Conservation (phyloP, 768 basidiomycete species). For the Mycena vulgaris region DNA sequence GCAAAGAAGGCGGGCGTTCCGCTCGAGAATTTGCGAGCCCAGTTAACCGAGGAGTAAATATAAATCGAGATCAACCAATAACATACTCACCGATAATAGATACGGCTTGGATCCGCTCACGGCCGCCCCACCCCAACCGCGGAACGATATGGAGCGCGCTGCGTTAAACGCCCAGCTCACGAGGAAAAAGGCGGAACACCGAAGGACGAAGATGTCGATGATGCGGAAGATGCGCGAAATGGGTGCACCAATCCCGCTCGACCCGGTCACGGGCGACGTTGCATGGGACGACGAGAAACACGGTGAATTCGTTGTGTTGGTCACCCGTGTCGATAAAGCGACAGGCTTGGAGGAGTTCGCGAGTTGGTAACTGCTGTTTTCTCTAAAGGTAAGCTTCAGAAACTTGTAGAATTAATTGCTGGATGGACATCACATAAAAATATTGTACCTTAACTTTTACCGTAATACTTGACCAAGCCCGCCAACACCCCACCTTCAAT, state of each 20-base stretch:
- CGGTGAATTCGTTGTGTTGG: constrained; percentile 19
- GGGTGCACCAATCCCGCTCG: constrained; percentile 9
- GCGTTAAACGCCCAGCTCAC: background rate
- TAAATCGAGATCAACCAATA: background rate
- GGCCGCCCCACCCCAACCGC: constrained; percentile 7
- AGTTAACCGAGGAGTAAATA: constrained; percentile 13
- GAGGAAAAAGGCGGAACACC: background rate
- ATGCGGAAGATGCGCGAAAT: constrained; percentile 13
- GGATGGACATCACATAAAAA: background rate
- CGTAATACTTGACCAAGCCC: constrained; percentile 53
- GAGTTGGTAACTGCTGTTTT: constrained; percentile 6
- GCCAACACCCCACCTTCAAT: constrained; percentile 67
- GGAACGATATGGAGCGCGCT: constrained; percentile 12
- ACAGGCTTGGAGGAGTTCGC: constrained; percentile 24
- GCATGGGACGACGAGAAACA: constrained; percentile 17
- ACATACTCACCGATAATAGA: constrained; percentile 7
- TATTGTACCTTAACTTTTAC: constrained; percentile 28
- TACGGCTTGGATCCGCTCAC: constrained; percentile 23
- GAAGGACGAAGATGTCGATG: background rate
- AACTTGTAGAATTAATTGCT: background rate
- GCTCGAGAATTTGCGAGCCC: constrained; percentile 7
- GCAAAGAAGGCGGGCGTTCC: constrained; percentile 23
- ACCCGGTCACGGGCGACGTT: constrained; percentile 10
- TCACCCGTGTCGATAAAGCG: constrained; percentile 20
- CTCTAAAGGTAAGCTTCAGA: background rate